These are phyloP conservation scores for Crassisporium funariophilum DNA, from an alignment of 768 basidiomycete species.

Conservation along the genomic window DNA sequence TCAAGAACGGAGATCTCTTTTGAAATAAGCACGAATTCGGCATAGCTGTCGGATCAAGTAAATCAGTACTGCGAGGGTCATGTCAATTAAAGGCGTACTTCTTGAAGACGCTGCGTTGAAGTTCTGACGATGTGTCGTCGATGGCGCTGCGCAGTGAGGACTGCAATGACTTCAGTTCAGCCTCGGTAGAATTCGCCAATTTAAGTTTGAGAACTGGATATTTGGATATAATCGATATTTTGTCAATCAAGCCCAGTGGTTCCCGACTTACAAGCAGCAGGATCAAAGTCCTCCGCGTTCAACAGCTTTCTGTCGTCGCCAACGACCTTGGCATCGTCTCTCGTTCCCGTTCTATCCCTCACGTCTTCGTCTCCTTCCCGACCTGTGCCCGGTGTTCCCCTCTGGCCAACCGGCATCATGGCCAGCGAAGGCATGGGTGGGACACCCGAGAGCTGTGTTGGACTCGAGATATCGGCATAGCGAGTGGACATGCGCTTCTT, in stretches of 20 bases:
- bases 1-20: conserved; percentile 97
- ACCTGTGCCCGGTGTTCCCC: conserved; percentile 21
- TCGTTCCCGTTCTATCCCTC: conserved; percentile 35
- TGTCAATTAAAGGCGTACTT: conserved; percentile 52
- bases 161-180: conserved; percentile 74
- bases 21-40: conserved; percentile 94
- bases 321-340: conserved; percentile 46
- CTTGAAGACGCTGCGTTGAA: conserved; percentile 94
- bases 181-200: conserved; percentile 87
- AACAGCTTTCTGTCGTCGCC: conserved; percentile 64
- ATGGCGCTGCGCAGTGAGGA: conserved; percentile 73
- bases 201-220: conserved; percentile 74
- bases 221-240: not conserved
- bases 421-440: conserved; percentile 44
- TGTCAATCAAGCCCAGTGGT: not conserved
- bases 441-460: conserved; percentile 51
- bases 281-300: conserved; percentile 81
- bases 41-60: conserved; percentile 62
- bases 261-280: conserved; percentile 76
- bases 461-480: conserved; percentile 84
- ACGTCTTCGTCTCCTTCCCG: conserved; percentile 52
- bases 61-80: not conserved
- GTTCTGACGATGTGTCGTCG: conserved; percentile 72
- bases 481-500: conserved; percentile 96
- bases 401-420: conserved; percentile 28